Base-by-base conservation (phyloP, 495 filamentous ascomycete genomes). In the Penicillium canariense region DNA sequence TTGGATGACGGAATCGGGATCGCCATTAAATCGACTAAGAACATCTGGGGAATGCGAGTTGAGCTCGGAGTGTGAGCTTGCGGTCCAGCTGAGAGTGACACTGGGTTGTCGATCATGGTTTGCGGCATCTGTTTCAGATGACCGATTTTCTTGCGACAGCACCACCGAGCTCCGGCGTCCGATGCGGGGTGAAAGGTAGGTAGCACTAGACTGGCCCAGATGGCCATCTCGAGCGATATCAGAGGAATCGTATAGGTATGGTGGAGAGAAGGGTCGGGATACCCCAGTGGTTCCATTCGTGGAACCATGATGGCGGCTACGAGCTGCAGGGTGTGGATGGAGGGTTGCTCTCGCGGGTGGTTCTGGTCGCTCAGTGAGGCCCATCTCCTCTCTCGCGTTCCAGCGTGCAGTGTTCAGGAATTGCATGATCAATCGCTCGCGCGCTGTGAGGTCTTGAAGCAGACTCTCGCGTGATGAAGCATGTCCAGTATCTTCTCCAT, bases 341-440 rank as follows among this genome's bases (percentile, higher is more conserved):
- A 54, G 45, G 50, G 51, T 60, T 34, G 60, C 53, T 54, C 70
- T 71, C 0, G 65, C 51, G 30, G 67, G 57, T 42, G 67, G 63
- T 40, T 72, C 73, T 30, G 66, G 60, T 40, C 70, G 66, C 31
- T 74, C 73, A 11, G 68, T 61, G 35, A 66, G 49, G 22, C 68
- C 63, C 46, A 70, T 71, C 54, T 75, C 72, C 31, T 65, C 35
- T 50, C 68, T 63, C 34, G 72, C 64, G 7, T 71, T 67, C 67
- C 64, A 76, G 25, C 75, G 72, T 31, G 73, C 72, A 14, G 73
- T 72, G 47, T 74, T 79, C 53, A 86, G 64, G 55, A 78, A 80
- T 22, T 86, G 82, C 47, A 86, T 69, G 34, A 86, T 77, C 47
- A 79, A 69, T 49, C 81, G 77, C 63, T 87, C 84, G 28, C 77